Base-by-base conservation (phyloP, 306 rosid species). In the Vigna trinervia region DNA sequence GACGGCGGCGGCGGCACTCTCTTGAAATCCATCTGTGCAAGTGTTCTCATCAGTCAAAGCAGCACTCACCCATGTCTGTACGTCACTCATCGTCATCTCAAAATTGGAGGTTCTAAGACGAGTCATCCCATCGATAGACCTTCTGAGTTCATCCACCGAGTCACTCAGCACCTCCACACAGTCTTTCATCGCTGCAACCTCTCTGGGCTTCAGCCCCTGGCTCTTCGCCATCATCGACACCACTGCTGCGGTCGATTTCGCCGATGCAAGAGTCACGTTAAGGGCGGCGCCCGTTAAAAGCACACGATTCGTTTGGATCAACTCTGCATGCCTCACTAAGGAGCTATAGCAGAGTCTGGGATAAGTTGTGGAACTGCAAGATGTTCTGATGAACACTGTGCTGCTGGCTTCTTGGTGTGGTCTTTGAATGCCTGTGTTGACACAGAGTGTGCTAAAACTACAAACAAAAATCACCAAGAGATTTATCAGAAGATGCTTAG, bases 51-150 rank as follows among this genome's bases (percentile, higher is more conserved):
- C 91, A 0, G 97, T 92, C 78, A 92, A 77, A 28, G 96, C 96
- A 54, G 94, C 86, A 64, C 94, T 90, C 12, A 90, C 90, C 97
- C 97, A 89, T 1, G 96, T 92, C 62, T 92, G 91, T 1, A 89
- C 80, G 43, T 92, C 93, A 53, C 56, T 84, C 72, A 88, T 89
- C 8, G 81, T 80, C 4, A 77, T 0, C 66, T 74, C 67, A 74
- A 86, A 92, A 26, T 82, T 76, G 0, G 82, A 74, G 2, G 39
- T 51, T 41, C 50, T 80, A 1, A 86, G 71, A 2, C n/a, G 50
- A 6, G 71, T 22, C 95, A 94, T 85, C 76, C 88, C 95, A 0
- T 22, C 58, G 1, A 94, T 84, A 1, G 96, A 92, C 63, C 46
- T 83, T 14, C 73, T 19, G 0, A 94, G 86, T 60, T 85, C 86